Conservation (phyloP, 139 green algal species). For the Zygnema circumcarinatum region DNA sequence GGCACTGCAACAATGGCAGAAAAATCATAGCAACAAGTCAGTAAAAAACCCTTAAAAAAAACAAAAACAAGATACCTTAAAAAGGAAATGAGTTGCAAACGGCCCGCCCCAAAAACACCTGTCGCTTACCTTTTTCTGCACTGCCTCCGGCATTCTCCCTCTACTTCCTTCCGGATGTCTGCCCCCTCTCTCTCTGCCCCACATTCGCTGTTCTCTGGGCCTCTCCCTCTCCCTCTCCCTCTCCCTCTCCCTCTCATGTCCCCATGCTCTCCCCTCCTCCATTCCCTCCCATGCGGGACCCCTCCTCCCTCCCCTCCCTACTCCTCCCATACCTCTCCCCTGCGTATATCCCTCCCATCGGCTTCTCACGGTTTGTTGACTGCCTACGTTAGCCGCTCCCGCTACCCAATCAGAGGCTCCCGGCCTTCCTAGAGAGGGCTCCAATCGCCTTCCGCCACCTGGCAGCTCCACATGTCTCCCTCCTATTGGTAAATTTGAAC, state of each 20-base stretch:
- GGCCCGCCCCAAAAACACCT: too few relatives aligned
- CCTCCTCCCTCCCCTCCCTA: background rate
- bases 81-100: too few relatives aligned
- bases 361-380: background rate
- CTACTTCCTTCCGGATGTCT: too few relatives aligned
- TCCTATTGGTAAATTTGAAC: background rate
- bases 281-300: background rate
- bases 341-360: background rate
- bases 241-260: background rate
- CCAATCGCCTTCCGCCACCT: background rate
- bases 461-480: background rate
- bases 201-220: too few relatives aligned
- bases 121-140: too few relatives aligned
- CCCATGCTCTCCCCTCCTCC: background rate
- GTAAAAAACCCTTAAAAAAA: too few relatives aligned
- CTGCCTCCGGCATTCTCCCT: too few relatives aligned
- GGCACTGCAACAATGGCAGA: background rate
- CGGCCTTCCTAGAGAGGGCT: background rate
- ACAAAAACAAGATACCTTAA: too few relatives aligned
- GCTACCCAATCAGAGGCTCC: background rate
- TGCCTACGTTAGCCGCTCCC: background rate
- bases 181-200: too few relatives aligned
- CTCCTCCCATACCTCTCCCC: background rate
- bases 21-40: background rate
- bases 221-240: background rate